phyloP scores from a whole-genome alignment of 116 monocot species.

The Posidonia oceanica region DNA sequence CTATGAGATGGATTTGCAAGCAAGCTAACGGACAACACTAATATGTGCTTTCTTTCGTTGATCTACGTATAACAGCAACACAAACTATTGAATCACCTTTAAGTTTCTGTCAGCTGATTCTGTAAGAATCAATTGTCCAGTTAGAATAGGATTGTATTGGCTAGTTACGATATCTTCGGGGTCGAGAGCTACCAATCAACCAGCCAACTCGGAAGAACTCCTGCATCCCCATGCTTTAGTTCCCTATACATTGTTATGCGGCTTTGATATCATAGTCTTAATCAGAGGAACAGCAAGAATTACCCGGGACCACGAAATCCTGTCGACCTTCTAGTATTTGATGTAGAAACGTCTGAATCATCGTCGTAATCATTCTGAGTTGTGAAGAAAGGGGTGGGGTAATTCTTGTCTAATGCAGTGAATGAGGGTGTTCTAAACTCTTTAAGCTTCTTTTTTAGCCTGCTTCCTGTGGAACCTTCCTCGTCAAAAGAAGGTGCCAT shows the following conservation, averaged over 20 bases:
- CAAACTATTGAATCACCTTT: not conserved
- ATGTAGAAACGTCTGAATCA: slow-evolving; percentile 13
- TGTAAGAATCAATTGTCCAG: not conserved
- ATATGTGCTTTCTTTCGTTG: too few species aligned
- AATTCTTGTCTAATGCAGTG: slow-evolving; percentile 86
- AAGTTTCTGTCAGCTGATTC: not conserved
- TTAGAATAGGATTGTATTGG: not conserved
- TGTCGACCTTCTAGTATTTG: slow-evolving; percentile 1
- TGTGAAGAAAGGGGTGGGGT: slow-evolving; percentile 95
- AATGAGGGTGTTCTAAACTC: slow-evolving; percentile 87
- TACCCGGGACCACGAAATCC: slow-evolving; percentile 12
- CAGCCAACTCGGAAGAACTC: not conserved
- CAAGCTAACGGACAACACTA: too few species aligned
- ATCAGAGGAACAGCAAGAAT: slow-evolving; percentile 1
- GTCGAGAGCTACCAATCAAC: not conserved
- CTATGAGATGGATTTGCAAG: too few species aligned
- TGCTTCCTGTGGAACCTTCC: slow-evolving; percentile 69
- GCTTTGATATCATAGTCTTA: slow-evolving; percentile 3
- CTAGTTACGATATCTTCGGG: not conserved
- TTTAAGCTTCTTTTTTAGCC: slow-evolving; percentile 70
- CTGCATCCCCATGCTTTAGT: not conserved
- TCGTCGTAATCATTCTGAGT: slow-evolving; percentile 75
- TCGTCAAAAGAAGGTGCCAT: slow-evolving; percentile 58
- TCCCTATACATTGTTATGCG: not conserved
- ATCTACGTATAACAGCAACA: too few species aligned